Conservation (phyloP, 768 basidiomycete genomes). For the Auriculariales sp. region DNA sequence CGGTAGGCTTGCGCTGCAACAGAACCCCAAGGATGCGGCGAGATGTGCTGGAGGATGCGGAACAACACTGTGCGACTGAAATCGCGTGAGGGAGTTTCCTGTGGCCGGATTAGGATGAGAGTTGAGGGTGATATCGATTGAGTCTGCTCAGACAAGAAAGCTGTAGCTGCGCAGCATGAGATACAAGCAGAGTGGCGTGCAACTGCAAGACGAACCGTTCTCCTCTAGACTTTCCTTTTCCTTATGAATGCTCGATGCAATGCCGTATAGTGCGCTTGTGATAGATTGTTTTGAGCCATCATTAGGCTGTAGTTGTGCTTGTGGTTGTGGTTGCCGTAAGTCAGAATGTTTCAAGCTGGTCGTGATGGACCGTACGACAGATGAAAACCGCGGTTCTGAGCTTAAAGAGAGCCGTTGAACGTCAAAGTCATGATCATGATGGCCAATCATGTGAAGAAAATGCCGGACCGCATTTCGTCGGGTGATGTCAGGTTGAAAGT, state of each 20-base stretch:
- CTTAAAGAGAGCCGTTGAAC: background rate
- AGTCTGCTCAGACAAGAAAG: background rate
- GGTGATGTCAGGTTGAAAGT: conserved; percentile 60
- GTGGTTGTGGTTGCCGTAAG: conserved; percentile 8
- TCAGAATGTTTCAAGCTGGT: background rate
- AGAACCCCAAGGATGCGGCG: conserved; percentile 67
- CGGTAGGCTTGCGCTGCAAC: conserved; percentile 45
- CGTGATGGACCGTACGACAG: background rate
- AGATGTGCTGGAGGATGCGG: conserved; percentile 49
- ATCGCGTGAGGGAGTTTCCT: conserved; percentile 9
- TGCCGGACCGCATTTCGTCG: conserved; percentile 61
- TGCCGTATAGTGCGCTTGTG: too few species aligned
- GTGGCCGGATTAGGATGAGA: conserved; percentile 14
- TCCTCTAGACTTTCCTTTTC: conserved; percentile 22
- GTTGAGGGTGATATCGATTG: conserved; percentile 25
- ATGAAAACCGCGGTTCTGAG: conserved; percentile 6
- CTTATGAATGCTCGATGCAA: conserved; percentile 3
- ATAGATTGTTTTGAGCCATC: too few species aligned
- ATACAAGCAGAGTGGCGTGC: conserved; percentile 26
- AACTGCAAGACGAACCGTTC: conserved; percentile 23
- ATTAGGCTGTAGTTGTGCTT: background rate
- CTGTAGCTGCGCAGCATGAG: conserved; percentile 27
- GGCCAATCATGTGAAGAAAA: conserved; percentile 13
- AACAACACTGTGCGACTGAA: conserved; percentile 15
- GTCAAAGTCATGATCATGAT: background rate